phyloP scores from a whole-genome alignment of 2,329 filamentous ascomycete genomes.

The Exophiala viscosa region DNA sequence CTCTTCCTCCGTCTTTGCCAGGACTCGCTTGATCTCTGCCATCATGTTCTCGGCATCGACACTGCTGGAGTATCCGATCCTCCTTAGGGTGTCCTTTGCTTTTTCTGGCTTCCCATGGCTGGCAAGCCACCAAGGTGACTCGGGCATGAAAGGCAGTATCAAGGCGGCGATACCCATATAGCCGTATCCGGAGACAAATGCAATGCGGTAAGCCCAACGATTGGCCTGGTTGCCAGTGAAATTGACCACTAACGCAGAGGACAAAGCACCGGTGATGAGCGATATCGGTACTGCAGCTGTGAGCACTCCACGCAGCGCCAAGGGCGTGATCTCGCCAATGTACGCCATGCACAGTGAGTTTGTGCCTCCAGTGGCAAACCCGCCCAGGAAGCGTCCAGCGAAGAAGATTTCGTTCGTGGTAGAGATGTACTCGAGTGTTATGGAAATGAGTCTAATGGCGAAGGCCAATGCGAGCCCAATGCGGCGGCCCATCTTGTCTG shows the following conservation, averaged over 20 bases:
- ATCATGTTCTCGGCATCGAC: constrained; percentile 29
- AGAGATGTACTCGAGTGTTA: constrained; percentile 35
- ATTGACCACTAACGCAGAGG: constrained; percentile 37
- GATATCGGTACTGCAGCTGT: constrained; percentile 44
- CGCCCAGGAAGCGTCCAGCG: constrained; percentile 45
- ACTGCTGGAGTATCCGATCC: constrained; percentile 4
- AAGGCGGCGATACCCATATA: constrained; percentile 36
- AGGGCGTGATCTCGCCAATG: constrained; percentile 40
- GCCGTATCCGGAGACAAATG: constrained; percentile 43
- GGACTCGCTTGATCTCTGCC: constrained; percentile 33
- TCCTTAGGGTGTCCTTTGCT: constrained; percentile 32
- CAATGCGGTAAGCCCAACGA: constrained; percentile 44
- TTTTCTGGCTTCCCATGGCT: constrained; percentile 34
- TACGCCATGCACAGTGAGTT: constrained; percentile 47
- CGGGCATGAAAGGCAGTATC: constrained; percentile 24
- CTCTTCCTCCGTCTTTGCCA: constrained; percentile 27
- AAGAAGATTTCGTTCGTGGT: constrained; percentile 39
- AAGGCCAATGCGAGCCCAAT: constrained; percentile 25
- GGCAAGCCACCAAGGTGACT: constrained; percentile 39
- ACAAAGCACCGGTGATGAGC: constrained; percentile 41
- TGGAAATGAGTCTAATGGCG: constrained; percentile 18
- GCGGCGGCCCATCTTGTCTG: constrained; percentile 42
- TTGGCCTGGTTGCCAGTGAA: constrained; percentile 38
- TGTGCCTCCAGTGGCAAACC: constrained; percentile 47
- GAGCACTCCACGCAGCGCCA: constrained; percentile 47